phyloP scores from a whole-genome alignment of 371 early-diverging fungal species.

The Apophysomyces sp. region DNA sequence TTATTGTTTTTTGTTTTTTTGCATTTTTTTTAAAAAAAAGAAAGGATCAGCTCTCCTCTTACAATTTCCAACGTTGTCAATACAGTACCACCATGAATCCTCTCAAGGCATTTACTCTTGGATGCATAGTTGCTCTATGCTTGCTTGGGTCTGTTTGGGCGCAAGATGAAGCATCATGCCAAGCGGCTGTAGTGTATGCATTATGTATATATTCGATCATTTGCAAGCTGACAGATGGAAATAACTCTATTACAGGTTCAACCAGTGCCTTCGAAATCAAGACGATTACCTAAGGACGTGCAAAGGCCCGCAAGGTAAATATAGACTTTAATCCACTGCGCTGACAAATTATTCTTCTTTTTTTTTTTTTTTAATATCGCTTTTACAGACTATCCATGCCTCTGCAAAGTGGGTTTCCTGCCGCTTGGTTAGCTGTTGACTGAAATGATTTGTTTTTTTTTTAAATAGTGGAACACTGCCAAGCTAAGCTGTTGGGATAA shows the following conservation, averaged over 20 bases:
- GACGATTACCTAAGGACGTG: slow-evolving; percentile 20
- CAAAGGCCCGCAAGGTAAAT: slow-evolving; percentile 12
- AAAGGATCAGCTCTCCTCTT: background rate
- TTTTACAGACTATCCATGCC: slow-evolving; percentile 17
- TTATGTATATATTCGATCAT: background rate
- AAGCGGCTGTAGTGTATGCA: background rate
- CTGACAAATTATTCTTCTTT: background rate
- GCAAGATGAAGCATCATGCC: background rate
- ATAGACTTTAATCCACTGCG: background rate
- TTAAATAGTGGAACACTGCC: slow-evolving; percentile 27
- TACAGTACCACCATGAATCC: background rate
- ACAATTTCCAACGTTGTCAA: background rate
- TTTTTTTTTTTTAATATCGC: background rate
- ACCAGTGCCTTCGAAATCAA: slow-evolving; percentile 16
- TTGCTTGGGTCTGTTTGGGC: background rate
- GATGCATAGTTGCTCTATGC: background rate
- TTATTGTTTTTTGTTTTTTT: too few species aligned
- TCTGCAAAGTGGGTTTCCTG: slow-evolving; percentile 13
- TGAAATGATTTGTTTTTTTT: background rate
- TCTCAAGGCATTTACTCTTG: background rate
- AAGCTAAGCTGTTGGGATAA: slow-evolving; percentile 26
- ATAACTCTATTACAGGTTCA: slow-evolving; percentile 6
- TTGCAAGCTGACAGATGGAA: background rate
- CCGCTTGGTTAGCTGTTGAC: background rate
- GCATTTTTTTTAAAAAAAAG: background rate